Evolutionary conservation across 768 basidiomycete genomes (phyloP).

Genomic region (Xerocomellus amylosporus): DNA sequence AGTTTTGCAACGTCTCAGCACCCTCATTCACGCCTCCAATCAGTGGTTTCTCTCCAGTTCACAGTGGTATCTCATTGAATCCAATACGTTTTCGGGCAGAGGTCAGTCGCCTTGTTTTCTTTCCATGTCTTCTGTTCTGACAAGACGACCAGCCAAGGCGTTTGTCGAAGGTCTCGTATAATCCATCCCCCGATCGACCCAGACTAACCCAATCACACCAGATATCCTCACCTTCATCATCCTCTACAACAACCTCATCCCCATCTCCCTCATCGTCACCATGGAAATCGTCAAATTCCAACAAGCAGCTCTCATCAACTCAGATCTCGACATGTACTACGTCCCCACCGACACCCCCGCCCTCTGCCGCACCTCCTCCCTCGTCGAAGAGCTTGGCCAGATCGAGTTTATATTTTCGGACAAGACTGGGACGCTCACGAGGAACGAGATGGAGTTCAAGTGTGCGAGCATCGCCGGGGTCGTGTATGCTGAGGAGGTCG

Average conservation of each 20-base stretch:
- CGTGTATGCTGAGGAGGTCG: constrained; percentile 87
- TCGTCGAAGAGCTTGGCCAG: constrained; percentile 98
- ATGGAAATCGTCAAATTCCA: constrained; percentile 99
- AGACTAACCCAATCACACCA: constrained; percentile 29
- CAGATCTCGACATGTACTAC: constrained; percentile 98
- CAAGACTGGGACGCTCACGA: constrained; percentile 92
- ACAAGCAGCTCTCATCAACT: constrained; percentile 96
- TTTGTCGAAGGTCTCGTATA: constrained; percentile 74
- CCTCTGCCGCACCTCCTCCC: constrained; percentile 93
- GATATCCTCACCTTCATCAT: constrained; percentile 99
- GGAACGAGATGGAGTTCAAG: constrained; percentile 98
- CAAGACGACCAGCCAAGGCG: constrained; percentile 49
- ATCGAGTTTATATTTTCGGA: constrained; percentile 96
- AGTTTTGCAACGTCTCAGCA: neutral
- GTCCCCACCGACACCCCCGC: constrained; percentile 93
- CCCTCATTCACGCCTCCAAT: constrained; percentile 1
- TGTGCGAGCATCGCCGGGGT: constrained; percentile 86
- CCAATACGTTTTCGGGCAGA: constrained; percentile 56
- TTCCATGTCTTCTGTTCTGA: neutral
- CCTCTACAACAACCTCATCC: constrained; percentile 98
- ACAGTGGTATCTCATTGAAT: constrained; percentile 88
- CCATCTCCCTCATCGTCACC: constrained; percentile 97
- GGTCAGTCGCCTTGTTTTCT: constrained; percentile 41
- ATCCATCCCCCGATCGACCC: neutral
- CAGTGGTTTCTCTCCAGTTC: constrained; percentile 83